These are phyloP conservation scores for Cucurbita pepo DNA, from an alignment of 306 rosid species.

Conservation along the genomic window DNA sequence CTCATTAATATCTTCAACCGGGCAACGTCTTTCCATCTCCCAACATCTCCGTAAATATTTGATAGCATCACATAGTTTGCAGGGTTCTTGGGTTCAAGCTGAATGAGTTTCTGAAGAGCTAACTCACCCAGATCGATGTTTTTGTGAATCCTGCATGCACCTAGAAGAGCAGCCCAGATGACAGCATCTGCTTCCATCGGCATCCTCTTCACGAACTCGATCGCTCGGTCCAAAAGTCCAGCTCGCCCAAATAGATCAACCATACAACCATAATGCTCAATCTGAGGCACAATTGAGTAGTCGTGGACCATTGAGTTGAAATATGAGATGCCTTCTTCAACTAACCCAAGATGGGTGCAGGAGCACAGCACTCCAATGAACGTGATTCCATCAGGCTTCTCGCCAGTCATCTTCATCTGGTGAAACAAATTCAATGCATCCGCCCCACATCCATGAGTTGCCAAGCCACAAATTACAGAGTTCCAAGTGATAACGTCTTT, in stretches of 20 bases:
- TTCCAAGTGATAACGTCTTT: constrained; percentile 42
- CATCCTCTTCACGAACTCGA: constrained; percentile 46
- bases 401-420: constrained; percentile 37
- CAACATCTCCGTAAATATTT: constrained; percentile 61
- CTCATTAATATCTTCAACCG: constrained; percentile 51
- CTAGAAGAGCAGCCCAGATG: constrained; percentile 38
- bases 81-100: constrained; percentile 68
- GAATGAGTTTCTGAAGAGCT: constrained; percentile 39
- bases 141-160: constrained; percentile 27
- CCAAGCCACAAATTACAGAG: constrained; percentile 31
- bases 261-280: constrained; percentile 49
- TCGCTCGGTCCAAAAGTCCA: constrained; percentile 46
- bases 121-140: constrained; percentile 35
- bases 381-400: constrained; percentile 34
- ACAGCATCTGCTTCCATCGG: constrained; percentile 49
- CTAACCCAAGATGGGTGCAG: constrained; percentile 59
- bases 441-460: constrained; percentile 40
- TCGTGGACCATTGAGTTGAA: constrained; percentile 42
- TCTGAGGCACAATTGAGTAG: constrained; percentile 34
- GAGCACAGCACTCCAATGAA: constrained; percentile 56
- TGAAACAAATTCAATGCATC: constrained; percentile 48
- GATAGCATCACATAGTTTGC: constrained; percentile 65
- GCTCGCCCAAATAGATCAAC: constrained; percentile 43
- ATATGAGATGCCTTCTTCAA: constrained; percentile 33
- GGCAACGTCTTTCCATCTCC: constrained; percentile 64